These are phyloP conservation scores for Drosera capensis DNA, from an alignment of 148 eudicot species.

Conservation along the genomic window DNA sequence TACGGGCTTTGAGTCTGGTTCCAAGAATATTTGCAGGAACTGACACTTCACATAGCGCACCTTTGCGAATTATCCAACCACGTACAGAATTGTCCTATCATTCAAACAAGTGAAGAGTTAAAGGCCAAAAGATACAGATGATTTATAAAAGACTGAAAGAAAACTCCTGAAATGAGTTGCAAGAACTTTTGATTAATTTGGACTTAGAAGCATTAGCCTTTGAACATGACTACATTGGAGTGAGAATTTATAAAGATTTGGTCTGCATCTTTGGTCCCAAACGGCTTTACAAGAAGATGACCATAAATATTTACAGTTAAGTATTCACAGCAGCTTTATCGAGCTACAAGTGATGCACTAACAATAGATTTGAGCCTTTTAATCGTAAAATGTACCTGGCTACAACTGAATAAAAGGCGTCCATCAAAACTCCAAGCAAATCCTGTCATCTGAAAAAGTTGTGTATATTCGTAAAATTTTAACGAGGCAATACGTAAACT, in stretches of 20 bases:
- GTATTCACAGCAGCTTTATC: background rate
- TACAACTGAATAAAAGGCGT: constrained; percentile 68
- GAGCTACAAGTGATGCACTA: background rate
- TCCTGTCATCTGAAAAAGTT: constrained; percentile 55
- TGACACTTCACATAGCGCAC: constrained; percentile 37
- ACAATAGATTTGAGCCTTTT: background rate
- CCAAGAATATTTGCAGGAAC: constrained; percentile 52
- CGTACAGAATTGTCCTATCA: constrained; percentile 57
- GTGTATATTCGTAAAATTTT: constrained; percentile 2
- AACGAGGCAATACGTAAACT: background rate
- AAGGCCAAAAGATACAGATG: too few relatives aligned
- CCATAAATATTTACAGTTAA: too few relatives aligned
- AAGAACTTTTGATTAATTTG: too few relatives aligned
- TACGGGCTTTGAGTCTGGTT: constrained; percentile 31
- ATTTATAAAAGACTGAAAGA: too few relatives aligned
- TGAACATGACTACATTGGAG: too few relatives aligned
- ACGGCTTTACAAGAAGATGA: too few relatives aligned
- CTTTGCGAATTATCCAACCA: constrained; percentile 53
- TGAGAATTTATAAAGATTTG: too few relatives aligned
- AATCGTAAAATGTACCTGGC: constrained; percentile 49
- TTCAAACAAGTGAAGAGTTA: background rate
- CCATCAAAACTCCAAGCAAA: constrained; percentile 89
- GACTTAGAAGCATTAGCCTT: too few relatives aligned
- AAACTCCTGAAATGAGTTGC: too few relatives aligned
- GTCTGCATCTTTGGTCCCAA: too few relatives aligned